Conservation (phyloP, 441 rosid species). For the Adansonia grandidieri region DNA sequence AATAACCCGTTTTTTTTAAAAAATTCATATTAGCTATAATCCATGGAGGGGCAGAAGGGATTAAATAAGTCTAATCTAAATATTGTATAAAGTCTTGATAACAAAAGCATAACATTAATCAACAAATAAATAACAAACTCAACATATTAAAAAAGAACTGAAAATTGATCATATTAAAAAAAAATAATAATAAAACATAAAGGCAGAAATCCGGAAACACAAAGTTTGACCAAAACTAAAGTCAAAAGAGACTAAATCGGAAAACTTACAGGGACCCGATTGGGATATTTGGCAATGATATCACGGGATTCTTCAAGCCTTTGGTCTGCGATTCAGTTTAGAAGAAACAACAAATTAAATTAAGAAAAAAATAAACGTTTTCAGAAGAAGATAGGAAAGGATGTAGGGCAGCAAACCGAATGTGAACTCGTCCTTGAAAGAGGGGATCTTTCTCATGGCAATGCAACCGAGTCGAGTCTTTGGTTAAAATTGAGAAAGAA, state of each 20-base stretch:
- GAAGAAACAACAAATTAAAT: constrained; percentile 11
- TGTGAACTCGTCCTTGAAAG: constrained; percentile 72
- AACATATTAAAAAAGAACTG: background rate
- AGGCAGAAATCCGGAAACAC: background rate
- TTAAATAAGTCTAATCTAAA: background rate
- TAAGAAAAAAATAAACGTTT: background rate
- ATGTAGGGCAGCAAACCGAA: constrained; percentile 48
- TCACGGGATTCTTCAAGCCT: constrained; percentile 70
- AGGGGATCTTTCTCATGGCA: constrained; percentile 41
- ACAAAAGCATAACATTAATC: background rate
- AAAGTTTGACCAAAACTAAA: background rate
- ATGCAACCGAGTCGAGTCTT: background rate
- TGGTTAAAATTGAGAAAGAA: background rate
- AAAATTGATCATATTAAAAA: background rate
- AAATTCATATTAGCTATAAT: background rate
- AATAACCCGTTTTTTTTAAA: background rate
- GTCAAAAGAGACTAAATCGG: background rate
- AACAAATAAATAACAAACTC: background rate
- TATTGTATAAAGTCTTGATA: background rate
- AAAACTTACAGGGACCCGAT: constrained; percentile 72
- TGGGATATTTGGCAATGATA: constrained; percentile 66
- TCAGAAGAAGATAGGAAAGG: background rate
- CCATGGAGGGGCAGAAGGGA: background rate
- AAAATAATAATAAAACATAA: background rate
- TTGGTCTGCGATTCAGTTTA: constrained; percentile 50